Evolutionary conservation across 768 basidiomycete species (phyloP).

Genomic region (Pleurotus sapidus): DNA sequence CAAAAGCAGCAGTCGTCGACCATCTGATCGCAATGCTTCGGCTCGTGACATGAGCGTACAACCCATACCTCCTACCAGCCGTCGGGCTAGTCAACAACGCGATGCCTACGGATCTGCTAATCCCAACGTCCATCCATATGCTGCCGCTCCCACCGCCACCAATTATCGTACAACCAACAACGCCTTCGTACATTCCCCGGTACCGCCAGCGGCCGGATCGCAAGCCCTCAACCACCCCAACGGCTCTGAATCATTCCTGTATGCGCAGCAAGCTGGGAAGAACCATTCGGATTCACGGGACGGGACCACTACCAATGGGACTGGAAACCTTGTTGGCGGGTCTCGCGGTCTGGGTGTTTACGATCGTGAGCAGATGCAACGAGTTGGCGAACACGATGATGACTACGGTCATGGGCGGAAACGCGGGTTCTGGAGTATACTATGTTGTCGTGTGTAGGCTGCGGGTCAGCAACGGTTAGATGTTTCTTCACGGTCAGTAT

Average conservation of each 20-base stretch:
- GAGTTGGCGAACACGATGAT: constrained; percentile 58
- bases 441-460: constrained; percentile 69
- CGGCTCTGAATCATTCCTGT: constrained; percentile 68
- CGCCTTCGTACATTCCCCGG: constrained; percentile 54
- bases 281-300: constrained; percentile 50
- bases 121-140: constrained; percentile 71
- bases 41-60: constrained; percentile 62
- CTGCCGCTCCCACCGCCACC: constrained; percentile 54
- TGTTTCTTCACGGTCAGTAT: not conserved
- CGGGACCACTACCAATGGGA: constrained; percentile 45
- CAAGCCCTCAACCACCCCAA: constrained; percentile 23
- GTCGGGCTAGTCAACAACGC: constrained; percentile 65
- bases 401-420: constrained; percentile 60
- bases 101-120: constrained; percentile 37
- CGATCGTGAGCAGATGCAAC: constrained; percentile 61
- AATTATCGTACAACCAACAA: constrained; percentile 47
- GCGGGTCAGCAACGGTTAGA: constrained; percentile 23
- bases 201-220: constrained; percentile 18
- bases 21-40: constrained; percentile 44
- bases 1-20: constrained; percentile 51
- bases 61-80: constrained; percentile 61
- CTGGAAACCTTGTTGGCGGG: constrained; percentile 29
- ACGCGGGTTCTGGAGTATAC: constrained; percentile 58
- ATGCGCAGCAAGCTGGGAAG: constrained; percentile 49
- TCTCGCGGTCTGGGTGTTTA: constrained; percentile 61